Evolutionary conservation across 768 basidiomycete species (phyloP).

Genomic region (Tubosaeta sp.): DNA sequence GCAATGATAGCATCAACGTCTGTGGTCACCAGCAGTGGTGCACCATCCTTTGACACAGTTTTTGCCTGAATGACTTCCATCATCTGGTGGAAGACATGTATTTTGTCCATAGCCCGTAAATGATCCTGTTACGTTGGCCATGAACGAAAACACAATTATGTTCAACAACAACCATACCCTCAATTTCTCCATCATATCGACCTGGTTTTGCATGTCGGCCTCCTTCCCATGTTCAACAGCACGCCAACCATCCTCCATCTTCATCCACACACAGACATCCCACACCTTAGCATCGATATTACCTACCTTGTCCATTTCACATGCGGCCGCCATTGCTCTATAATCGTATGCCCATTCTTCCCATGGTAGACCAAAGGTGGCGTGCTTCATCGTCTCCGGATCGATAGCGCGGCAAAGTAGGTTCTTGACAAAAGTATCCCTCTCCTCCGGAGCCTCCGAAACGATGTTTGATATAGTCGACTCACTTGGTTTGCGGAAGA

Average conservation of each 20-base stretch:
- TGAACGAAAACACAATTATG: not conserved
- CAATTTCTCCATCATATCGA: conserved; percentile 29
- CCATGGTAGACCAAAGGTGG: conserved; percentile 28
- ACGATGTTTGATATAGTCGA: conserved; percentile 24
- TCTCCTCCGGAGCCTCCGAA: conserved; percentile 23
- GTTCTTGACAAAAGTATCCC: conserved; percentile 21
- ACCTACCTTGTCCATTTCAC: conserved; percentile 19
- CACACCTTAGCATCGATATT: conserved; percentile 20
- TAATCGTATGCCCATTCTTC: conserved; percentile 32
- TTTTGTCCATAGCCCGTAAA: conserved; percentile 28
- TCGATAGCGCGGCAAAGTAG: conserved; percentile 27
- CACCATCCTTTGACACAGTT: conserved; percentile 23
- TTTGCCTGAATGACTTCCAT: conserved; percentile 33
- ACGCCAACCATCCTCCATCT: conserved; percentile 24
- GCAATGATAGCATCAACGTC: conserved; percentile 30
- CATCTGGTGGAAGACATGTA: conserved; percentile 28
- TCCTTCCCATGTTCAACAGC: conserved; percentile 28
- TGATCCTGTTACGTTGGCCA: conserved; percentile 16
- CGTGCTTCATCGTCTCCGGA: conserved; percentile 26
- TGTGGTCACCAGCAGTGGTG: conserved; percentile 22
- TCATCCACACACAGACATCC: conserved; percentile 34
- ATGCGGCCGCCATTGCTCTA: conserved; percentile 25
- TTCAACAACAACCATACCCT: conserved; percentile 13
- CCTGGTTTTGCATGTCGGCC: conserved; percentile 13
- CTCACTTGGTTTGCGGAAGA: conserved; percentile 29